Percentiles rank a stretch among this genome's conserved stretches.
Conservation (phyloP, 2,329 filamentous ascomycete genomes). For the Colletotrichum noveboracense region DNA sequence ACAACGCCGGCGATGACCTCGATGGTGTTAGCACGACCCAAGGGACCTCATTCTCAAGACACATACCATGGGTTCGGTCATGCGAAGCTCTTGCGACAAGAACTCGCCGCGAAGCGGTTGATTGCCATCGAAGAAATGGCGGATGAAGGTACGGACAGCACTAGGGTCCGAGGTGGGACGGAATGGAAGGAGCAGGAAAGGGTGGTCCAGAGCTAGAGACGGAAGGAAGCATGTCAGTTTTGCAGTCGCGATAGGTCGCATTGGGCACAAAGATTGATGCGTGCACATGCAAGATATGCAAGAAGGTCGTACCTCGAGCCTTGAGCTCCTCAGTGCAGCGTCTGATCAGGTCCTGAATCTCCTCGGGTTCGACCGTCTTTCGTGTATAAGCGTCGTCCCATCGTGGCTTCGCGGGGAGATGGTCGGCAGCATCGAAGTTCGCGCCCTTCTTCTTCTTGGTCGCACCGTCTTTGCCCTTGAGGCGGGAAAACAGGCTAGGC, state of each 20-base stretch:
- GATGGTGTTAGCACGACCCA: slow-evolving; percentile 19
- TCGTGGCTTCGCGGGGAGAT: slow-evolving; percentile 70
- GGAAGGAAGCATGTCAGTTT: background rate
- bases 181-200: slow-evolving; percentile 93
- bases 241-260: background rate
- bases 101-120: slow-evolving; percentile 70
- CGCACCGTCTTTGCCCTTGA: slow-evolving; percentile 78
- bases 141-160: slow-evolving; percentile 88
- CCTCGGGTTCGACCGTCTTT: slow-evolving; percentile 82
- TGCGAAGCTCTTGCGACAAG: slow-evolving; percentile 83
- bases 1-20: slow-evolving; percentile 91
- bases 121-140: slow-evolving; percentile 84
- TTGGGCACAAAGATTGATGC: slow-evolving; percentile 21
- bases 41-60: slow-evolving; percentile 16
- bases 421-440: slow-evolving; percentile 54
- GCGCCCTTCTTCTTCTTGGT: slow-evolving; percentile 71
- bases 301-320: slow-evolving; percentile 75
- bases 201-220: slow-evolving; percentile 77
- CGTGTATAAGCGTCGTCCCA: slow-evolving; percentile 92
- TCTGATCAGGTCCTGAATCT: slow-evolving; percentile 86
- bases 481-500: slow-evolving; percentile 64
- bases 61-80: slow-evolving; percentile 91
- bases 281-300: slow-evolving; percentile 18
- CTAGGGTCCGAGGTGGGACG: slow-evolving; percentile 91
- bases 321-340: slow-evolving; percentile 92